These are phyloP conservation scores for Populus trichocarpa DNA, from an alignment of 441 rosid species.

Conservation along the genomic window DNA sequence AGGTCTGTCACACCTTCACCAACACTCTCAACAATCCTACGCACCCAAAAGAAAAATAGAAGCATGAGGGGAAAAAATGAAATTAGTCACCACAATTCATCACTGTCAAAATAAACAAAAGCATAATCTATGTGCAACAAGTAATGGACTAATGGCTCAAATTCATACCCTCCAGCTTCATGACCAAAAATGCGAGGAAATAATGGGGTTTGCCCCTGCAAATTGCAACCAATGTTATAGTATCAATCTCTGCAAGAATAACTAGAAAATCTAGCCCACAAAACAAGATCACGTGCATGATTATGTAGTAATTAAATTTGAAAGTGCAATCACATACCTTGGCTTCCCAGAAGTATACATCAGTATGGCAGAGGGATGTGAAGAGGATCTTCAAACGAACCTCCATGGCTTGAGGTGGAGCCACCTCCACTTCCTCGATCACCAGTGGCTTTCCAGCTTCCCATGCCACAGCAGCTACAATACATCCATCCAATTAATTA, in stretches of 20 bases:
- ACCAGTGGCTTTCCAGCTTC: conserved; percentile 77
- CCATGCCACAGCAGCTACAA: conserved; percentile 74
- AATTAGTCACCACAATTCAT: neutral
- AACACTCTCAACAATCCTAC: conserved; percentile 58
- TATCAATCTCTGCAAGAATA: neutral
- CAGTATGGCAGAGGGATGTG: conserved; percentile 44
- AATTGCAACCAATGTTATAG: neutral
- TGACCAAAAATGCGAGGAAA: conserved; percentile 49
- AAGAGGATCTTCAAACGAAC: conserved; percentile 46
- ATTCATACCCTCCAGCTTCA: conserved; percentile 44
- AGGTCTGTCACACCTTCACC: conserved; percentile 53
- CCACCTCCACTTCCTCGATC: conserved; percentile 56
- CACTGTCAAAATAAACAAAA: neutral
- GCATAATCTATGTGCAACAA: neutral
- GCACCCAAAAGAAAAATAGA: neutral
- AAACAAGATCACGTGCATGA: neutral
- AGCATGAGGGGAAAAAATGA: neutral
- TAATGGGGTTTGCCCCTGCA: conserved; percentile 44
- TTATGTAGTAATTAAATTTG: no score
- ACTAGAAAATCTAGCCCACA: neutral
- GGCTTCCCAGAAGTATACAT: conserved; percentile 61
- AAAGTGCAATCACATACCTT: conserved; percentile 25
- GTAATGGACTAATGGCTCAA: neutral
- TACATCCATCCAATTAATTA: neutral
- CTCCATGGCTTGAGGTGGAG: conserved; percentile 43